Evolutionary conservation across 2,329 filamentous ascomycete genomes (phyloP).

Genomic region (Neofusicoccum umdonicola): DNA sequence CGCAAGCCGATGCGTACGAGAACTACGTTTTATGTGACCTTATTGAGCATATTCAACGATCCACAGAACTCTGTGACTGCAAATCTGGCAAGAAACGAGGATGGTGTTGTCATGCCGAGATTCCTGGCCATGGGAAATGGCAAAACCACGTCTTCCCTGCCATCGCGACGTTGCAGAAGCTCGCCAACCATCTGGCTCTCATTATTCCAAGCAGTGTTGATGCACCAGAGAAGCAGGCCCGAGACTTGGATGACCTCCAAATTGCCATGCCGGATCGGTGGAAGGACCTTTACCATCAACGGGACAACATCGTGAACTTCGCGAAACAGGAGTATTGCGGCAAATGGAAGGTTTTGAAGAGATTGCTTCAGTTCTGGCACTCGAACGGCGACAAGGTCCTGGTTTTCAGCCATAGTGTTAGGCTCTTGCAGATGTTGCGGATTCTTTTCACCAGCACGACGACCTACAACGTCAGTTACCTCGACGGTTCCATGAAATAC

Average conservation of each 20-base stretch:
- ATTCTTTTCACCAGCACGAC: slow-evolving; percentile 80
- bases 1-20: slow-evolving; percentile 79
- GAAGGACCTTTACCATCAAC: slow-evolving; percentile 68
- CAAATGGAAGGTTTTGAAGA: slow-evolving; percentile 91
- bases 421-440: slow-evolving; percentile 77
- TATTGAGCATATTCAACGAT: slow-evolving; percentile 65
- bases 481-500: slow-evolving; percentile 81
- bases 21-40: slow-evolving; percentile 73
- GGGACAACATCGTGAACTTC: slow-evolving; percentile 76
- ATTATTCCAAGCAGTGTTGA: slow-evolving; percentile 70
- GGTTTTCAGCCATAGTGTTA: slow-evolving; percentile 90
- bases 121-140: slow-evolving; percentile 65
- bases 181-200: slow-evolving; percentile 89
- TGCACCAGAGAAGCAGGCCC: slow-evolving; percentile 68
- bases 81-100: slow-evolving; percentile 68
- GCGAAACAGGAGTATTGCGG: slow-evolving; percentile 90
- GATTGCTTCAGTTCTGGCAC: slow-evolving; percentile 86
- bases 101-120: slow-evolving; percentile 69
- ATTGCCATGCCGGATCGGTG: slow-evolving; percentile 73
- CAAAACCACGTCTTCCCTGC: slow-evolving; percentile 78
- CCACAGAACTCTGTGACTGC: slow-evolving; percentile 69
- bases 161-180: slow-evolving; percentile 78
- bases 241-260: slow-evolving; percentile 71
- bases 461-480: slow-evolving; percentile 84
- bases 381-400: slow-evolving; percentile 88